Base-by-base conservation (phyloP, 1,284 basidiomycete genomes). In the Sutorius eximius region DNA sequence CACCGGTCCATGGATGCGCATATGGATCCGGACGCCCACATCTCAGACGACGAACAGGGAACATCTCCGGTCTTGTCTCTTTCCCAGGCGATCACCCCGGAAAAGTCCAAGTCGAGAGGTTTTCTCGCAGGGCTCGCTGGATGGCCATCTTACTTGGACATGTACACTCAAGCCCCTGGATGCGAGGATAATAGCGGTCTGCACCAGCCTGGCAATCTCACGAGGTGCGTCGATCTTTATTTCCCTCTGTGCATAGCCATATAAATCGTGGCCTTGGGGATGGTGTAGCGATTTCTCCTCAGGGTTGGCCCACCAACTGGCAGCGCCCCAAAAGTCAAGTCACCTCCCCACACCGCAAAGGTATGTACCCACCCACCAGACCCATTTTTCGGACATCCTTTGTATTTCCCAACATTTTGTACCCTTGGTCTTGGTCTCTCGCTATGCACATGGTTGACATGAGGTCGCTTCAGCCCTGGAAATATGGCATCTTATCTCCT, bases 401-500 rank as follows among this genome's bases (percentile, higher is more conserved):
- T 15, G 13, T 24, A 3, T 42, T 33, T 20, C 18, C 36, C 9
- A 38, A 51, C 16, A 20, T 47, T 53, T 44, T 45, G 40, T 40
- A 47, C 29, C 12, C 51, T 33, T 60, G 49, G 12, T 50, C 46
- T 50, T 45, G 40, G 29, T 45, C 29, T 51, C 30, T 24, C 16
- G 22, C 20, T 51, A 11, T 41, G 22, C 43, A 47, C 50, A 57
- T 50, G 44, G 22, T 55, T 61, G 44, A 58, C 44, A 53, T 41
- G 42, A 47, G 49, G 48, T 43, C 38, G 30, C 49, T 53, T 30
- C 49, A 85, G 83, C 62, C 82, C 83, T 10, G 76, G 72, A 55
- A 80, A 79, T 60, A 59, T 78, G 50, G 68, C 73, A 45, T 74
- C 75, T 38, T 85, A 82, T 66, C 67, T 78, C 30, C 64, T 71